Conservation (phyloP, 306 rosid species). For the Vigna nakashimae region DNA sequence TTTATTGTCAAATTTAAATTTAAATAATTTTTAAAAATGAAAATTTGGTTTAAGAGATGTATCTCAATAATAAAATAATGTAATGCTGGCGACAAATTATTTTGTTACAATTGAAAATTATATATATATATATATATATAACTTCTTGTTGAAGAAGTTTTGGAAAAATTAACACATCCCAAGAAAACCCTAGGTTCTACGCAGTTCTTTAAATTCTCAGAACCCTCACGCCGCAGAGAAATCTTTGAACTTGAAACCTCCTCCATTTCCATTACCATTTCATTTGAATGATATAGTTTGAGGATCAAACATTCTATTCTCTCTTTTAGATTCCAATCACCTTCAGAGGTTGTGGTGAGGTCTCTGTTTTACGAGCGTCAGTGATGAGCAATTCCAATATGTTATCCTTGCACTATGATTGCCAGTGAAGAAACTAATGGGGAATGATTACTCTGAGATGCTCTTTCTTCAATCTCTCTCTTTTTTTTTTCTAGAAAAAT, state of each 20-base stretch:
- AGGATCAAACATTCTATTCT: background rate
- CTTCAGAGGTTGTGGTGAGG: background rate
- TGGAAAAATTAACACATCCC: background rate
- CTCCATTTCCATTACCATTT: background rate
- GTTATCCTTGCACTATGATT: slow-evolving; percentile 88
- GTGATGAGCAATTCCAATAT: slow-evolving; percentile 47
- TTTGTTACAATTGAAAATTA: too few species aligned
- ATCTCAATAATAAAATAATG: too few species aligned
- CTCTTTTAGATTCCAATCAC: background rate
- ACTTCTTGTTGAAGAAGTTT: too few species aligned
- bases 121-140: too few species aligned
- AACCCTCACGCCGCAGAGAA: background rate
- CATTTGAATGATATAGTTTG: background rate
- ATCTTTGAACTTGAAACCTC: background rate
- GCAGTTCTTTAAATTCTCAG: slow-evolving; percentile 19
- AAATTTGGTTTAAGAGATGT: too few species aligned
- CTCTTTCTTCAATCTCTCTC: slow-evolving; percentile 16
- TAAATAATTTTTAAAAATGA: too few species aligned
- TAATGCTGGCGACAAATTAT: too few species aligned
- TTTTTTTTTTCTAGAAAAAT: background rate
- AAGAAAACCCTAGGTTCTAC: slow-evolving; percentile 30
- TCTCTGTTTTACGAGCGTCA: slow-evolving; percentile 38
- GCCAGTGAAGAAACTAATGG: slow-evolving; percentile 69
- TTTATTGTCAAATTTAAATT: too few species aligned
- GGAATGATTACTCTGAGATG: slow-evolving; percentile 74